Evolutionary conservation across 2,329 filamentous ascomycete genomes (phyloP).

Genomic region (Graphilbum sp.): DNA sequence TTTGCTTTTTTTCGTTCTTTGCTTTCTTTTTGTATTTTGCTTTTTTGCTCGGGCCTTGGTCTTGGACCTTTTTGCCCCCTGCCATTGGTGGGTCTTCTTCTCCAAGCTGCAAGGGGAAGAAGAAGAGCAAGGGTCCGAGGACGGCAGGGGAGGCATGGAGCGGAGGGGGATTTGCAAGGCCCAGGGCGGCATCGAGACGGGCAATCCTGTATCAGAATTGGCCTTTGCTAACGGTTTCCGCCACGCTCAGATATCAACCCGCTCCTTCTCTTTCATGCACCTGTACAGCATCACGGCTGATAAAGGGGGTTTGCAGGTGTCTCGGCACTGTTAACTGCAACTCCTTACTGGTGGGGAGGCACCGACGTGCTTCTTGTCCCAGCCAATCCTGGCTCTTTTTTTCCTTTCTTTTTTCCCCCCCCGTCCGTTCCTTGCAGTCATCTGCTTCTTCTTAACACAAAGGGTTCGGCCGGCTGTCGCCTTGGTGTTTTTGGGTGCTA

Average conservation of each 20-base stretch:
- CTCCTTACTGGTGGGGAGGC: too few relatives aligned
- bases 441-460: neutral
- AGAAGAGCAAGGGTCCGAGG: neutral
- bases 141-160: too few relatives aligned
- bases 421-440: too few relatives aligned
- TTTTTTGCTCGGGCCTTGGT: neutral
- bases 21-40: constrained; percentile 1
- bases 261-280: neutral
- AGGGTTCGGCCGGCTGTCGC: too few relatives aligned
- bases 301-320: neutral
- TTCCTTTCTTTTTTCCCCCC: neutral
- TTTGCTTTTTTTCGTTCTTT: neutral
- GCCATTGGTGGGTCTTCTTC: neutral
- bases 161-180: too few relatives aligned
- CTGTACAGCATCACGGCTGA: neutral
- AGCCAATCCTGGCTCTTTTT: neutral
- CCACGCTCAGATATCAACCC: neutral
- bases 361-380: neutral
- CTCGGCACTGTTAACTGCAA: neutral
- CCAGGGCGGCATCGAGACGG: too few relatives aligned
- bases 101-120: neutral
- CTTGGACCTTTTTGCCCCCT: too few relatives aligned
- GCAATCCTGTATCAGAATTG: neutral
- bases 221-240: neutral
- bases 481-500: too few relatives aligned